Base-by-base conservation (phyloP, 441 rosid species). In the Erodium moschatum region DNA sequence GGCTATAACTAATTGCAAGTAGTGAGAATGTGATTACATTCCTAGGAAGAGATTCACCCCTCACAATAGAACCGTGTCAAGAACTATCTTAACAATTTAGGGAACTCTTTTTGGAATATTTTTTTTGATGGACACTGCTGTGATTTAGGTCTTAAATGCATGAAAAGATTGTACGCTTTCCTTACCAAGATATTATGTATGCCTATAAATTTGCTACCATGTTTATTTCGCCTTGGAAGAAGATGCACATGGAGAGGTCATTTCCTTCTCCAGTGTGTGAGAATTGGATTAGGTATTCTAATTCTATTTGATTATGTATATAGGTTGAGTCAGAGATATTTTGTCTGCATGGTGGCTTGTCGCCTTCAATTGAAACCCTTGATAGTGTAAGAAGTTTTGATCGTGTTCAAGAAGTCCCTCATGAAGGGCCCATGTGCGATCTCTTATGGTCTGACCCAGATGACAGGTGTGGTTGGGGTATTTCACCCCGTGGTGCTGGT, bases 361-460 rank as follows among this genome's bases (percentile, higher is more conserved):
- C 92, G 72, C 92, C 92, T 40, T 85, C 90, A 5, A 87, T 87
- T 12, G 92, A 87, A 81, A 87, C 90, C 75, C 87, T 87, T 68
- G 92, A 87, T 72, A 85, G 83, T 74, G 75, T 87, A 67, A 79
- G 92, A 70, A 87, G 84, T 73, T 85, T 87, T 72, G 92, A 87
- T 65, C n/a, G n/a, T n/a, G n/a, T n/a, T n/a, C n/a, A n/a, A n/a
- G n/a, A n/a, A n/a, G n/a, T n/a, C n/a, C n/a, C n/a, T n/a, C n/a
- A n/a, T n/a, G n/a, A n/a, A n/a, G n/a, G n/a, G n/a, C n/a, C n/a
- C n/a, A n/a, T n/a, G n/a, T n/a, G n/a, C n/a, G n/a, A n/a, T n/a
- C n/a, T n/a, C n/a, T n/a, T n/a, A n/a, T n/a, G n/a, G n/a, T n/a
- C n/a, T n/a, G n/a, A n/a, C n/a, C n/a, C n/a, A n/a, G n/a, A n/a